phyloP scores from a whole-genome alignment of 2,329 filamentous ascomycete species.

The Botrytis paeoniae region DNA sequence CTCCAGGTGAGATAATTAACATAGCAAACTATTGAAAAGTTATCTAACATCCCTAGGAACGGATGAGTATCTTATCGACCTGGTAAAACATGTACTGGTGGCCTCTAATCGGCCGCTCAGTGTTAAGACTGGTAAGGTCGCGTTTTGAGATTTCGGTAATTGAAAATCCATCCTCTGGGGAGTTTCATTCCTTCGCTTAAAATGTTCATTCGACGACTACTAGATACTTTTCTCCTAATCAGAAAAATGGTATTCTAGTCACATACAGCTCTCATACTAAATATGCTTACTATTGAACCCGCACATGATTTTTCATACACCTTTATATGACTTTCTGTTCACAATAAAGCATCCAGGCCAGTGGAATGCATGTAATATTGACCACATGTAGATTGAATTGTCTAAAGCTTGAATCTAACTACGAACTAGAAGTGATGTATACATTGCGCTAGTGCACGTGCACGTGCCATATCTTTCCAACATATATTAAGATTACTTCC shows the following conservation, averaged over 20 bases:
- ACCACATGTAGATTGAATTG: no score
- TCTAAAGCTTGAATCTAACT: no score
- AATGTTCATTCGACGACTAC: no score
- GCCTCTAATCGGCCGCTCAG: not conserved
- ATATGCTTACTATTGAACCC: not conserved
- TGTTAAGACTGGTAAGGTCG: slow-evolving; percentile 7
- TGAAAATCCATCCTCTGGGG: not conserved
- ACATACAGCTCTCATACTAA: accelerated
- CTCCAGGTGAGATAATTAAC: slow-evolving; percentile 16
- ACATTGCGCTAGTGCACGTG: no score
- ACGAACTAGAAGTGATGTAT: no score
- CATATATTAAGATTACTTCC: no score
- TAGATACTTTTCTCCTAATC: no score
- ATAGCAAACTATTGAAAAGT: not conserved
- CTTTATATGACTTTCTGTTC: not conserved
- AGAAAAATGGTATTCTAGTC: accelerated
- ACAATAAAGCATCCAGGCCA: no score
- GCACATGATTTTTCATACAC: not conserved
- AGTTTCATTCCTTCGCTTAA: accelerated
- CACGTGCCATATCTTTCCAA: no score
- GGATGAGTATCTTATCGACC: slow-evolving; percentile 18
- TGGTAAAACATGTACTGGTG: not conserved
- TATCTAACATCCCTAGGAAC: slow-evolving; percentile 15
- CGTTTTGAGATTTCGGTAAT: not conserved
- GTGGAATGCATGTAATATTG: no score